A percentile compares a stretch with the other conserved stretches of the same genome.
phyloP scores from a whole-genome alignment of 1,139 yeast species.

The Meyerozyma sp. region DNA sequence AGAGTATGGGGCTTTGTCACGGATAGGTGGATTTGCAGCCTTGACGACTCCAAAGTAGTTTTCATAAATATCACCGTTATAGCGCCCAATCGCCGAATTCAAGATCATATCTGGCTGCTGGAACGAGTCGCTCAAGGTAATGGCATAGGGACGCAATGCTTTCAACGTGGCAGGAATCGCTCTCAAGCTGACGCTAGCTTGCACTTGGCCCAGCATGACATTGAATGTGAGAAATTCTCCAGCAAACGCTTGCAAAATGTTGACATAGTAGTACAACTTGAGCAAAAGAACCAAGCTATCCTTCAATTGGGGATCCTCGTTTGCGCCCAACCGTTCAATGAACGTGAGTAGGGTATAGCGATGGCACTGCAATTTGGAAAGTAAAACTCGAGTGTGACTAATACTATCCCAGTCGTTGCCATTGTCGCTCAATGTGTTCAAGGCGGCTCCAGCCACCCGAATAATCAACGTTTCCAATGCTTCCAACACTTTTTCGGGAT shows the following conservation, averaged over 20 bases:
- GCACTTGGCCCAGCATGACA: conserved; percentile 30
- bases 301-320: conserved; percentile 17
- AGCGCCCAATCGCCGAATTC: conserved; percentile 80
- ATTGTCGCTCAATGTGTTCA: conserved; percentile 9
- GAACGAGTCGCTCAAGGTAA: conserved; percentile 87
- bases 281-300: conserved; percentile 23
- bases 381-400: conserved; percentile 11
- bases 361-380: conserved; percentile 30
- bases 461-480: conserved; percentile 12
- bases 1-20: conserved; percentile 59
- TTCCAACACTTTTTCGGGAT: conserved; percentile 7
- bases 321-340: conserved; percentile 18
- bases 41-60: conserved; percentile 59
- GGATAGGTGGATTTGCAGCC: conserved; percentile 46
- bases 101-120: conserved; percentile 79
- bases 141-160: conserved; percentile 62
- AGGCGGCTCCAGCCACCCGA: conserved; percentile 8
- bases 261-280: conserved; percentile 29
- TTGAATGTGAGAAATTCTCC: conserved; percentile 70
- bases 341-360: conserved; percentile 31
- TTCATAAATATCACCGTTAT: conserved; percentile 82
- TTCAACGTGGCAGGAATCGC: conserved; percentile 41
- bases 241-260: conserved; percentile 67
- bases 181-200: conserved; percentile 38
- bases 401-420: conserved; percentile 12